Conservation (phyloP, 352 stramenopile species). For the Pythium sukuiense region DNA sequence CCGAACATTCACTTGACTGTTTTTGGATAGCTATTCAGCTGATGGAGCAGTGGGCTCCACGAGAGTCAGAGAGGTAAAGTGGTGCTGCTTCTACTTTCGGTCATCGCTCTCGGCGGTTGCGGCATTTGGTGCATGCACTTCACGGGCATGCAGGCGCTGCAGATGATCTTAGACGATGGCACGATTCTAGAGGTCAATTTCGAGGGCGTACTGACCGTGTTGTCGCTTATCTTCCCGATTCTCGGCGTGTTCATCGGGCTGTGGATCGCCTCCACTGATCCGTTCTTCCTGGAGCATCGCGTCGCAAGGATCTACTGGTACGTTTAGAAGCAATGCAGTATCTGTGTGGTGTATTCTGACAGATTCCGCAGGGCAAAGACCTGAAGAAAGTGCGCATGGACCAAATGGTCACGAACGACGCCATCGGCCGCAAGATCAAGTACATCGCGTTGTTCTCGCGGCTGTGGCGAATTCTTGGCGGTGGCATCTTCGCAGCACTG, state of each 20-base stretch:
- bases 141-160: slow-evolving; percentile 64
- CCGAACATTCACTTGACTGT: slow-evolving; percentile 20
- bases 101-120: slow-evolving; percentile 52
- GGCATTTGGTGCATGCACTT: slow-evolving; percentile 81
- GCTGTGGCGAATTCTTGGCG: slow-evolving; percentile 46
- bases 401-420: slow-evolving; percentile 31
- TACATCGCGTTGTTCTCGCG: slow-evolving; percentile 61
- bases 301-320: slow-evolving; percentile 50
- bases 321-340: not conserved
- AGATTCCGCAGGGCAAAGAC: slow-evolving; percentile 28
- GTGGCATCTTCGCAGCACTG: slow-evolving; percentile 53
- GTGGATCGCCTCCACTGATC: slow-evolving; percentile 52
- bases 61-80: slow-evolving; percentile 39
- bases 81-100: slow-evolving; percentile 41
- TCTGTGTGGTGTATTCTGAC: not conserved
- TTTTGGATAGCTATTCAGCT: slow-evolving; percentile 49
- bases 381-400: slow-evolving; percentile 43
- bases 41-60: slow-evolving; percentile 60
- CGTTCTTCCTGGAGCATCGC: slow-evolving; percentile 68
- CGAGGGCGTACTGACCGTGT: slow-evolving; percentile 47
- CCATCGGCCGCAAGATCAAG: slow-evolving; percentile 23
- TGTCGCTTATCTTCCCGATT: slow-evolving; percentile 59
- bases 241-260: slow-evolving; percentile 59
- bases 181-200: slow-evolving; percentile 53
- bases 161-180: slow-evolving; percentile 42